Base-by-base conservation (phyloP, 2,329 filamentous ascomycete species). In the Pseudocercospora cruenta region DNA sequence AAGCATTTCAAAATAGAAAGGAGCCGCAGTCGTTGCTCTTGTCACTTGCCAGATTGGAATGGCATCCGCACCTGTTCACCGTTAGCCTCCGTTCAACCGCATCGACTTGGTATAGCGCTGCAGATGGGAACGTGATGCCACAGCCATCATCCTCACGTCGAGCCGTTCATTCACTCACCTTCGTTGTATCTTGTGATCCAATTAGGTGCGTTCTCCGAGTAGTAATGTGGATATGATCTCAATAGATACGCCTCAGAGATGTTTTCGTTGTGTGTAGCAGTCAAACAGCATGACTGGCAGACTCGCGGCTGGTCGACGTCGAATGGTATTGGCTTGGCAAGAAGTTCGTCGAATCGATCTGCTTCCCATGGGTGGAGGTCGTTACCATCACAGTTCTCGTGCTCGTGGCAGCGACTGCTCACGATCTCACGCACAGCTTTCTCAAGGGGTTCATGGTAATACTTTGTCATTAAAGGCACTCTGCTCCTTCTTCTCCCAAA, bases 1-100 rank as follows among this genome's bases (percentile, higher is more conserved):
- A 9, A 84, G 77, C 77, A 82, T 81, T 54, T 83, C 79, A 74
- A 84, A 84, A 72, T 82, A 84, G 71, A 84, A 84, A 0, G 84
- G 83, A 0, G 84, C 84, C 2, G 84, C 84, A 0, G 81, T 83
- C 0, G 84, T 86, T 1, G 84, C 84, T 7, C 83, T 74, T 0
- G 82, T 84, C 0, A 84, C 84, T 72, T 85, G 75, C 79, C 83
- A 86, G 47, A 86, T 84, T 1, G 79, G 78, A 16, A 84, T 73
- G 49, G 76, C 74, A 64, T 83, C 81, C 5, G 79, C 79, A 8
- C 69, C 51, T 55, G 7, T n/a, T 55, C 26, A 55, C 26, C 16
- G 10, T 55, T 31, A 55, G 51, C 22, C 16, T 55, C 16, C 16
- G 4, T 2, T 55, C 51, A 14, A 28, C 1, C 2, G 16, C 12